These are phyloP conservation scores for Nidula microcarpa DNA, from an alignment of 768 basidiomycete species.

Conservation along the genomic window DNA sequence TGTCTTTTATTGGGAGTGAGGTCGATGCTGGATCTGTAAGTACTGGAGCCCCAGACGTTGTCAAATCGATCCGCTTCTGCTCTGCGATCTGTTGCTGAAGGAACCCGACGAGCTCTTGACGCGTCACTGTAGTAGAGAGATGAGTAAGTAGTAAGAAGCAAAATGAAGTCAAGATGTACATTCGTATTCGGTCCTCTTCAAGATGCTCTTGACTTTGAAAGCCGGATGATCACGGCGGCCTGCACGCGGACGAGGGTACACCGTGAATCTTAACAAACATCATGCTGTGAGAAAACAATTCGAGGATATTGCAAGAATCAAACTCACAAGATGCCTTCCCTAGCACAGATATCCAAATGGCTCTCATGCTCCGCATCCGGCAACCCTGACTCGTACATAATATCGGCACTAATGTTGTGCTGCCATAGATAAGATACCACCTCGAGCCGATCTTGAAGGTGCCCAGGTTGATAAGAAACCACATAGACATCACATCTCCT, in stretches of 20 bases:
- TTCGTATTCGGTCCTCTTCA: slow-evolving; percentile 75
- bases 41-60: slow-evolving; percentile 54
- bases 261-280: slow-evolving; percentile 26
- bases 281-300: slow-evolving; percentile 5
- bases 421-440: slow-evolving; percentile 76
- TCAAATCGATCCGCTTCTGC: slow-evolving; percentile 70
- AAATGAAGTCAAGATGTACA: slow-evolving; percentile 32
- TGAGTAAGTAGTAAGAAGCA: not conserved
- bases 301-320: not conserved
- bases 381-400: slow-evolving; percentile 81
- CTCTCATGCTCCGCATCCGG: slow-evolving; percentile 61
- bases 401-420: slow-evolving; percentile 78
- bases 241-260: slow-evolving; percentile 48
- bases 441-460: slow-evolving; percentile 75
- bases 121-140: slow-evolving; percentile 29
- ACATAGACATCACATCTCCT: slow-evolving; percentile 85
- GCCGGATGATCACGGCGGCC: slow-evolving; percentile 58
- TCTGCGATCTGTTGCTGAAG: slow-evolving; percentile 76
- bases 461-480: slow-evolving; percentile 72
- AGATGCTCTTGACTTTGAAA: slow-evolving; percentile 81
- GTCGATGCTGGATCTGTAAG: slow-evolving; percentile 33
- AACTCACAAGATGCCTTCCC: slow-evolving; percentile 81
- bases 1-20: slow-evolving; percentile 35
- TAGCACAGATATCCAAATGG: slow-evolving; percentile 61
- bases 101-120: slow-evolving; percentile 71